A percentile compares a stretch with the other conserved stretches of the same genome.
These are phyloP conservation scores for Teratosphaeria viscida DNA, from an alignment of 2,329 filamentous ascomycete genomes.

Conservation along the genomic window DNA sequence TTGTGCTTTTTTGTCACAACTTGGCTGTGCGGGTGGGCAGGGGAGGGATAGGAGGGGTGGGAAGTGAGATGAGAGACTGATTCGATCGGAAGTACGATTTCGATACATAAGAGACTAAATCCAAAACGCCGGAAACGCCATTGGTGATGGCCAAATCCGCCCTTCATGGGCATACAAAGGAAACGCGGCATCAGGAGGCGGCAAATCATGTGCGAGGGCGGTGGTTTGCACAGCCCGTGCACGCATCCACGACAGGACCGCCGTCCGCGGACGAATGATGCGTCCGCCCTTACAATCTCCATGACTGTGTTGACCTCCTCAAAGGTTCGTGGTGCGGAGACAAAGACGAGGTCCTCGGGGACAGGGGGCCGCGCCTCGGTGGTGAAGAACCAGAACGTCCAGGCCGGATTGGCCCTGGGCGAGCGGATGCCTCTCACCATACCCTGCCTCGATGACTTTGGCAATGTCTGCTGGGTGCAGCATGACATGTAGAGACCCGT, in stretches of 20 bases:
- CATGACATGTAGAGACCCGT: background rate
- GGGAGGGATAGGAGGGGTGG: too few species aligned
- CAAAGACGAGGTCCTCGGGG: background rate
- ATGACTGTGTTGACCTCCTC: background rate
- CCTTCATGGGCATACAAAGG: background rate
- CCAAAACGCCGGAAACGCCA: too few species aligned
- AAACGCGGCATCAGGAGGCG: background rate
- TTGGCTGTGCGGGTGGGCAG: too few species aligned
- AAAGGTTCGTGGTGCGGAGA: background rate
- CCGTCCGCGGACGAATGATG: background rate
- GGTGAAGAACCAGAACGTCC: background rate
- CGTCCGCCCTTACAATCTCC: background rate
- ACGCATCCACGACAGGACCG: conserved; percentile 29
- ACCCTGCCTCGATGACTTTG: background rate
- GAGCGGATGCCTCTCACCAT: background rate
- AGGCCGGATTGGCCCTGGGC: background rate
- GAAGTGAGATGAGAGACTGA: too few species aligned
- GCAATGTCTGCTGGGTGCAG: background rate
- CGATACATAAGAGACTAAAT: too few species aligned
- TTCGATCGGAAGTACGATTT: too few species aligned
- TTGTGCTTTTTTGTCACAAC: too few species aligned
- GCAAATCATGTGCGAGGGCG: background rate
- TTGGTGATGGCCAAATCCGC: background rate
- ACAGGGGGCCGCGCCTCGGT: background rate
- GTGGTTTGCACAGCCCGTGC: background rate